Evolutionary conservation across 2,329 filamentous ascomycete species (phyloP).

Genomic region (Pyrenophora seminiperda): DNA sequence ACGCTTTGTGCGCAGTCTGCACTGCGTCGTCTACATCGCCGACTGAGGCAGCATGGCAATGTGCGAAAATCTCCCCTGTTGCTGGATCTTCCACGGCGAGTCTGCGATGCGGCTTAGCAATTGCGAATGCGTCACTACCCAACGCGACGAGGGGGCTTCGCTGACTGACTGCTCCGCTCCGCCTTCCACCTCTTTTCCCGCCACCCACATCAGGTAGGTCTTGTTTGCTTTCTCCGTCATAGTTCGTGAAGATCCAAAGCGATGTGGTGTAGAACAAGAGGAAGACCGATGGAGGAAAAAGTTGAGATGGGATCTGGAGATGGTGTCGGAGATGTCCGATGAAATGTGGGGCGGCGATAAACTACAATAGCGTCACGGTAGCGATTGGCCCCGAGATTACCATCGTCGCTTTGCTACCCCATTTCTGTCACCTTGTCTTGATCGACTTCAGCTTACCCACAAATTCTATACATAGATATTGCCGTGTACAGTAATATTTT

Average conservation of each 20-base stretch:
- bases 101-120: slow-evolving; percentile 41
- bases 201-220: slow-evolving; percentile 50
- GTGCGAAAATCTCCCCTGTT: slow-evolving; percentile 58
- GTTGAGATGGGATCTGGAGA: slow-evolving; percentile 2
- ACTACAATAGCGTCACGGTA: slow-evolving; percentile 21
- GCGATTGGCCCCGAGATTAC: slow-evolving; percentile 3
- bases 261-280: neutral
- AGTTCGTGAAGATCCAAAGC: neutral
- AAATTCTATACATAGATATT: too few species aligned
- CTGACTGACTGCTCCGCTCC: slow-evolving; percentile 55
- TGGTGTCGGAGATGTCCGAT: slow-evolving; percentile 27
- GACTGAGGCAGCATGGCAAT: slow-evolving; percentile 56
- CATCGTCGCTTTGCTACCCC: neutral
- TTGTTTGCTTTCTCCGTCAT: slow-evolving; percentile 17
- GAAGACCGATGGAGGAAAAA: neutral
- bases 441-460: too few species aligned
- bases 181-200: slow-evolving; percentile 50
- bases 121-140: slow-evolving; percentile 3
- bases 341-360: slow-evolving; percentile 28
- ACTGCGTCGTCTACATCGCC: slow-evolving; percentile 54
- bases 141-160: slow-evolving; percentile 13
- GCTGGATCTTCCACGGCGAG: slow-evolving; percentile 61
- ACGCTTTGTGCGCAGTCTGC: slow-evolving; percentile 52
- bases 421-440: neutral
- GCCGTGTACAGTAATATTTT: too few species aligned